Evolutionary conservation across 805 yeast genomes (phyloP).

Genomic region (Metschnikowia similis): DNA sequence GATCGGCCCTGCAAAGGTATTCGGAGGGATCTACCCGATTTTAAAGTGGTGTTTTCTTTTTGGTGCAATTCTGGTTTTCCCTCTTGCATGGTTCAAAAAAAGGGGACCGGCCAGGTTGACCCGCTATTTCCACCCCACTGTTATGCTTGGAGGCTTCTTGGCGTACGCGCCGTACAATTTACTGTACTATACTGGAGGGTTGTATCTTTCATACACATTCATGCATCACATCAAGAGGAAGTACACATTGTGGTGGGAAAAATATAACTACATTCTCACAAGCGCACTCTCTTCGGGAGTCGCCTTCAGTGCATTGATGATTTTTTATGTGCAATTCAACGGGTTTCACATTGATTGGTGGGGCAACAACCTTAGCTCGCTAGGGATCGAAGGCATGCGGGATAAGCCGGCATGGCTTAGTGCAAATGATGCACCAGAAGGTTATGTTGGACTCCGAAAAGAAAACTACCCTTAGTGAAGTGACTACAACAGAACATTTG

Average conservation of each 20-base stretch:
- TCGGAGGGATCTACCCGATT: slow-evolving; percentile 50
- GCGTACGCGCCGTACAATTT: slow-evolving; percentile 50
- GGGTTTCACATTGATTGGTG: slow-evolving; percentile 52
- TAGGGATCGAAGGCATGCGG: slow-evolving; percentile 36
- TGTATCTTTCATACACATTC: slow-evolving; percentile 53
- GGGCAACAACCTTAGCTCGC: slow-evolving; percentile 45
- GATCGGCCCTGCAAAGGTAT: slow-evolving; percentile 56
- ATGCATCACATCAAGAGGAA: slow-evolving; percentile 49
- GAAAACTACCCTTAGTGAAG: slow-evolving; percentile 10
- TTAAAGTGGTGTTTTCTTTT: slow-evolving; percentile 57
- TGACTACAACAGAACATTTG: neutral
- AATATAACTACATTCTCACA: slow-evolving; percentile 61
- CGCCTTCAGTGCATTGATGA: slow-evolving; percentile 55
- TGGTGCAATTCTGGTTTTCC: slow-evolving; percentile 42
- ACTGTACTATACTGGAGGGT: slow-evolving; percentile 54
- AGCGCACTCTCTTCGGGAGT: slow-evolving; percentile 61
- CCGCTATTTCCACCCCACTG: slow-evolving; percentile 50
- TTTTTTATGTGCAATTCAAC: slow-evolving; percentile 52
- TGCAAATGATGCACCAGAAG: slow-evolving; percentile 24
- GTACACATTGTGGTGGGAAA: slow-evolving; percentile 63
- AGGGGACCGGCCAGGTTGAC: slow-evolving; percentile 31
- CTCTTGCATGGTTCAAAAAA: slow-evolving; percentile 33
- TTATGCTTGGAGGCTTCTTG: slow-evolving; percentile 48
- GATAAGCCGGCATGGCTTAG: slow-evolving; percentile 27
- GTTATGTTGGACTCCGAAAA: slow-evolving; percentile 18